phyloP scores from a whole-genome alignment of 2,329 filamentous ascomycete genomes.

The Fusarium papillatum region DNA sequence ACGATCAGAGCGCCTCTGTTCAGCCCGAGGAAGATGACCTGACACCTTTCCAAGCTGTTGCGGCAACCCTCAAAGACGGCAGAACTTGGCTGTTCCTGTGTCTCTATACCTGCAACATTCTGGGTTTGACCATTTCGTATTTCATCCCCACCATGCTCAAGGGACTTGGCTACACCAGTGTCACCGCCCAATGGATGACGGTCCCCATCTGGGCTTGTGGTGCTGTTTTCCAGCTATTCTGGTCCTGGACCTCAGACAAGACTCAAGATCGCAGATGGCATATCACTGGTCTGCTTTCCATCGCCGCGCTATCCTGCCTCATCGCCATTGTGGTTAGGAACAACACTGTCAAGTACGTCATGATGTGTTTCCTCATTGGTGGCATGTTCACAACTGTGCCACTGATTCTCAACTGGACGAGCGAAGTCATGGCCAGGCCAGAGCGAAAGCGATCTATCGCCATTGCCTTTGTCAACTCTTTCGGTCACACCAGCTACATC shows the following conservation, averaged over 20 bases:
- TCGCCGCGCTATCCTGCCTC: constrained; percentile 2
- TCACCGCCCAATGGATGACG: constrained; percentile 50
- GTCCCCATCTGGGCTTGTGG: constrained; percentile 26
- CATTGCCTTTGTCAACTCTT: constrained; percentile 25
- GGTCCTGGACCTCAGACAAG: constrained; percentile 24
- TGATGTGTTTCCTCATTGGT: constrained; percentile 22
- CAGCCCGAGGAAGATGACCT: background rate
- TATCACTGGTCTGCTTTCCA: constrained; percentile 2
- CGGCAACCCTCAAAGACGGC: constrained; percentile 3
- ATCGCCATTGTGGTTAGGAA: constrained; percentile 8
- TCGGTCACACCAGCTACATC: constrained; percentile 22
- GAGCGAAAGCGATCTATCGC: constrained; percentile 23
- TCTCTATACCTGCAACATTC: constrained; percentile 62
- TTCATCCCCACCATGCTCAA: constrained; percentile 66
- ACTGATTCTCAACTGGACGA: constrained; percentile 25
- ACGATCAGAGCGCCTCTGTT: constrained; percentile 9
- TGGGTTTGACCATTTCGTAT: constrained; percentile 63
- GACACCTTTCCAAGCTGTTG: constrained; percentile 11
- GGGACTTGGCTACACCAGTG: constrained; percentile 59
- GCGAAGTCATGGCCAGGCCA: constrained; percentile 16
- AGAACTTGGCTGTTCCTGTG: constrained; percentile 60
- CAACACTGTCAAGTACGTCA: constrained; percentile 16
- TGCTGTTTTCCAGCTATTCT: constrained; percentile 14
- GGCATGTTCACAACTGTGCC: constrained; percentile 19
- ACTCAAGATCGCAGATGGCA: constrained; percentile 19